Percentiles rank a stretch among this genome's conserved stretches.
Conservation (phyloP, 2,329 filamentous ascomycete genomes). For the Blastomyces silverae region DNA sequence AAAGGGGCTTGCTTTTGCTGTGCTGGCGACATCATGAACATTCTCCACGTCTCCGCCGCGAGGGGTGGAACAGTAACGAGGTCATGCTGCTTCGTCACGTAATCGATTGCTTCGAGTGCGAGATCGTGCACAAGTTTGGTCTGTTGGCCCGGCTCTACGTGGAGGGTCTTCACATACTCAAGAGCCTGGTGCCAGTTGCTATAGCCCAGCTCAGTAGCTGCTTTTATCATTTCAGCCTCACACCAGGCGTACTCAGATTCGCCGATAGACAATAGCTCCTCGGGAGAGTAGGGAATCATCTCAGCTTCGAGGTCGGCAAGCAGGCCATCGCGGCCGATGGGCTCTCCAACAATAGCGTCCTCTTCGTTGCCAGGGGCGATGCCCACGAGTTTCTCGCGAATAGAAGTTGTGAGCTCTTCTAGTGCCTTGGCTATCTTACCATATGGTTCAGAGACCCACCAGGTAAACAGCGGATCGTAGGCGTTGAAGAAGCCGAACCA, state of each 20-base stretch:
- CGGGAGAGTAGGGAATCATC: slow-evolving; percentile 53
- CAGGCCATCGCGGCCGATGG: slow-evolving; percentile 49
- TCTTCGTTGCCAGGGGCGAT: slow-evolving; percentile 39
- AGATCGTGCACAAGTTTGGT: slow-evolving; percentile 48
- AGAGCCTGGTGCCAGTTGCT: slow-evolving; percentile 49
- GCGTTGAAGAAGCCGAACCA: slow-evolving; percentile 48
- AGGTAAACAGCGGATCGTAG: slow-evolving; percentile 53
- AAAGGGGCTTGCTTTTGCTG: slow-evolving; percentile 53
- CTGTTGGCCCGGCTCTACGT: slow-evolving; percentile 50
- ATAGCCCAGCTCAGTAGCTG: slow-evolving; percentile 46
- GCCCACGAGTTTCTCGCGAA: slow-evolving; percentile 44
- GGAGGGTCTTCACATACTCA: slow-evolving; percentile 51
- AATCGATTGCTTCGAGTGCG: slow-evolving; percentile 47
- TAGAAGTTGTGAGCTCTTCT: slow-evolving; percentile 31
- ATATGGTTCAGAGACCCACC: slow-evolving; percentile 50
- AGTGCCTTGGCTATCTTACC: slow-evolving; percentile 36
- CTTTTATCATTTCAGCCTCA: slow-evolving; percentile 49
- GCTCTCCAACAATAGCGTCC: slow-evolving; percentile 52
- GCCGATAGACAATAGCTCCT: slow-evolving; percentile 50
- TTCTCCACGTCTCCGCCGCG: slow-evolving; percentile 49
- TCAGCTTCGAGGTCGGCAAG: slow-evolving; percentile 50
- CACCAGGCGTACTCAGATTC: slow-evolving; percentile 52
- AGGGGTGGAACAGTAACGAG: slow-evolving; percentile 52
- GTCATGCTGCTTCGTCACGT: slow-evolving; percentile 46
- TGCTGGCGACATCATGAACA: slow-evolving; percentile 52